These are phyloP conservation scores for Colletotrichum camelliae DNA, from an alignment of 2,329 filamentous ascomycete genomes.

Conservation along the genomic window DNA sequence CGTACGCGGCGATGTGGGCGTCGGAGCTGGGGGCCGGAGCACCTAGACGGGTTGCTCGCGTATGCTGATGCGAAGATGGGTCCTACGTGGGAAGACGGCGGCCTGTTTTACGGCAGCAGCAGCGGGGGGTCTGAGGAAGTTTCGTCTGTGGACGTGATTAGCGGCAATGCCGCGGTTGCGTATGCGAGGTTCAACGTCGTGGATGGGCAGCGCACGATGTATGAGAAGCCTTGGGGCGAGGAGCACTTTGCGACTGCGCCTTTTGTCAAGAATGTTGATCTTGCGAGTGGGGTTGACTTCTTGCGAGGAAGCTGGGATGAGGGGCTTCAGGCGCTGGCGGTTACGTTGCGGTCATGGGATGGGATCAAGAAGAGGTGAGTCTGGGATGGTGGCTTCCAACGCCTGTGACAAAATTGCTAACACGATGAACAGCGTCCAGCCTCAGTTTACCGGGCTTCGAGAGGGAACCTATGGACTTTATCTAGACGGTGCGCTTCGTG, in stretches of 20 bases:
- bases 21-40: conserved; percentile 34
- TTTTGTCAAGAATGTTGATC: not conserved
- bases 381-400: fast-evolving
- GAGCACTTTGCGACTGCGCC: conserved; percentile 15
- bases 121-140: conserved; percentile 26
- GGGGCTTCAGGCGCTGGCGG: not conserved
- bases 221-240: conserved; percentile 33
- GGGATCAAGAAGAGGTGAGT: not conserved
- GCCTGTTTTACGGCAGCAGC: conserved; percentile 36
- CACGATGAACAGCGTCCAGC: not conserved
- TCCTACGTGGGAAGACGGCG: conserved; percentile 38
- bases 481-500: not conserved
- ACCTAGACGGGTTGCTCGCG: conserved; percentile 26
- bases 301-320: not conserved
- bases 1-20: conserved; percentile 35
- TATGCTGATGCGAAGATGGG: conserved; percentile 31
- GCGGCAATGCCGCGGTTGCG: conserved; percentile 39
- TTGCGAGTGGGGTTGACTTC: not conserved
- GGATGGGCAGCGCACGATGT: conserved; percentile 40
- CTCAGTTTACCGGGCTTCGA: not conserved
- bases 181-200: conserved; percentile 40
- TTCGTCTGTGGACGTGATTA: conserved; percentile 37
- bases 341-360: not conserved
- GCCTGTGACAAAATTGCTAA: not conserved
- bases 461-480: not conserved